Evolutionary conservation across 176 grass and related monocot genomes (phyloP).

Genomic region (Eremochloa ophiuroides): DNA sequence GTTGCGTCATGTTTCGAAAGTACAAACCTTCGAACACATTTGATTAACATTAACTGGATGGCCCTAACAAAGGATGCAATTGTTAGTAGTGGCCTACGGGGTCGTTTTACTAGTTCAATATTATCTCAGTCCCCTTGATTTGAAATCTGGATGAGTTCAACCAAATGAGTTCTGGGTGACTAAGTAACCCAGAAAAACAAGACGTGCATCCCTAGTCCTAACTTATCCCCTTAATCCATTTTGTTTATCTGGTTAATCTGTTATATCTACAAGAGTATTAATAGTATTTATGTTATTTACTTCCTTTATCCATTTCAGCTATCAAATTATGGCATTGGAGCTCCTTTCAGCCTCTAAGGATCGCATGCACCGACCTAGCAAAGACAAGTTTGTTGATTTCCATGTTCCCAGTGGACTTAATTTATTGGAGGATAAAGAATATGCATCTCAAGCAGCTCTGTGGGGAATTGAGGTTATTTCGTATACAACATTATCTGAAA

Average conservation of each 20-base stretch:
- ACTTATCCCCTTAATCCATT: not conserved
- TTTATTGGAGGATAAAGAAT: conserved; percentile 71
- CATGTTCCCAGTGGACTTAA: conserved; percentile 86
- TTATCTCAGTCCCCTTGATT: not conserved
- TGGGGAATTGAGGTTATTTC: conserved; percentile 92
- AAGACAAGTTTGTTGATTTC: conserved; percentile 60
- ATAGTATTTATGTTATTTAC: not conserved
- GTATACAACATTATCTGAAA: conserved; percentile 11
- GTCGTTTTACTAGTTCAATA: not conserved
- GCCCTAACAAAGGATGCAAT: not conserved
- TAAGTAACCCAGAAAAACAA: not conserved
- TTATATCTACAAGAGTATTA: not conserved
- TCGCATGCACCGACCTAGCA: conserved; percentile 19
- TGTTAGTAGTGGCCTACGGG: not conserved
- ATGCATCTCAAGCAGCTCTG: conserved; percentile 85
- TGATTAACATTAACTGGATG: not conserved
- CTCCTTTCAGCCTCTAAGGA: conserved; percentile 57
- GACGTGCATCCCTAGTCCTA: not conserved
- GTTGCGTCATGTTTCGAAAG: not conserved
- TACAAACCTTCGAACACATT: not conserved
- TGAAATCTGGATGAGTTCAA: not conserved
- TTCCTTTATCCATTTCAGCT: conserved; percentile 40
- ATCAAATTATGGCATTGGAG: conserved; percentile 76
- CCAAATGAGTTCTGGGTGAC: not conserved
- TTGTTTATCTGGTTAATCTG: not conserved